Conservation (phyloP, 192 early-diverging fungal species). For the Backusella australiensis region DNA sequence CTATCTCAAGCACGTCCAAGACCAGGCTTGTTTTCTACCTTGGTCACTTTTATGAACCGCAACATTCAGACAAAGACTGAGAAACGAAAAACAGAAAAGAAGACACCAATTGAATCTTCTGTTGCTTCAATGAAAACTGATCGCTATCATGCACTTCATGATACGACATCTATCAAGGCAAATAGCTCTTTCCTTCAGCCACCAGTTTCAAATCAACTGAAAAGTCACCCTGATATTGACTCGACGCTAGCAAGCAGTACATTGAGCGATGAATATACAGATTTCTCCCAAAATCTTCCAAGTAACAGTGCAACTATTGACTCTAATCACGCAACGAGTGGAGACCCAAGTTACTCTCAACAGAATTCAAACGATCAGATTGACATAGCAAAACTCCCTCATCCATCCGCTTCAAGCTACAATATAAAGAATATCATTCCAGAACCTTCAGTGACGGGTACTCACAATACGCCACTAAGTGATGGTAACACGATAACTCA, state of each 20-base stretch:
- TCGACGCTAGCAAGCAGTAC: not conserved
- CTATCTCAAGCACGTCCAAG: slow-evolving; percentile 6
- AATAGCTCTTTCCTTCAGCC: not conserved
- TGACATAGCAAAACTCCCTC: not conserved
- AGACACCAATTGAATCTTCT: not conserved
- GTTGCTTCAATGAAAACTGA: not conserved
- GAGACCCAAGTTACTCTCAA: not conserved
- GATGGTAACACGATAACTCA: not conserved
- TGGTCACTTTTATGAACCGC: slow-evolving; percentile 4
- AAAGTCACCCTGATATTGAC: not conserved
- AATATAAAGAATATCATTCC: not conserved
- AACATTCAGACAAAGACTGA: slow-evolving; percentile 1
- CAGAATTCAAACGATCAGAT: not conserved
- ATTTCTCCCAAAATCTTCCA: not conserved
- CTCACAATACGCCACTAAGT: not conserved
- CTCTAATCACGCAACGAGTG: not conserved
- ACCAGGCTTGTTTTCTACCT: slow-evolving; percentile 16
- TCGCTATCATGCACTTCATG: not conserved
- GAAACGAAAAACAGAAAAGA: slow-evolving; percentile 2
- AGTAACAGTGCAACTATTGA: not conserved
- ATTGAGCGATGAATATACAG: not conserved
- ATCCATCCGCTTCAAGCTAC: not conserved
- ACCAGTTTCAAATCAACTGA: not conserved
- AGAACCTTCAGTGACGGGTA: not conserved
- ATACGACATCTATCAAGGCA: not conserved